Conservation (phyloP, 1,284 basidiomycete genomes). For the Ceratobasidium sp. region DNA sequence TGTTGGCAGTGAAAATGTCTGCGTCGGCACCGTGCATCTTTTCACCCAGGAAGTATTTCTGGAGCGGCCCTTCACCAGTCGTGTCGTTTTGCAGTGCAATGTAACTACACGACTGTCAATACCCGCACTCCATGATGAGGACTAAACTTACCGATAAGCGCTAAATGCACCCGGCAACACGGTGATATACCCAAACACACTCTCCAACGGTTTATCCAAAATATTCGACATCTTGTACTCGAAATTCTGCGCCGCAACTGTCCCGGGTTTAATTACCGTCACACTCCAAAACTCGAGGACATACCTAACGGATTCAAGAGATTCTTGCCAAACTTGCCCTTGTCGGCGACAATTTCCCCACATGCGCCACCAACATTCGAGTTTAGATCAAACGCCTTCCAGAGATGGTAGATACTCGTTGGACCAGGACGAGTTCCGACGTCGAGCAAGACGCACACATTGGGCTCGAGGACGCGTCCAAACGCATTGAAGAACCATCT, state of each 20-base stretch:
- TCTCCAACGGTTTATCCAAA: conserved; percentile 82
- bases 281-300: conserved; percentile 47
- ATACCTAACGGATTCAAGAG: conserved; percentile 79
- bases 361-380: conserved; percentile 95
- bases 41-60: conserved; percentile 95
- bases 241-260: conserved; percentile 89
- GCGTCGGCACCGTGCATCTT: conserved; percentile 89
- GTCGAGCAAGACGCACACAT: conserved; percentile 93
- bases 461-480: conserved; percentile 73
- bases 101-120: conserved; percentile 54
- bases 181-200: conserved; percentile 85
- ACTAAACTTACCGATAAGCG: conserved; percentile 66
- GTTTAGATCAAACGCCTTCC: conserved; percentile 97
- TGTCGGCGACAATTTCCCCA: conserved; percentile 94
- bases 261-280: not conserved
- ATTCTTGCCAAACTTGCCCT: conserved; percentile 80
- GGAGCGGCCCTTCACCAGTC: conserved; percentile 83
- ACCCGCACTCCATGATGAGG: not conserved
- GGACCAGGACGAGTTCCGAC: conserved; percentile 93
- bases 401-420: conserved; percentile 90
- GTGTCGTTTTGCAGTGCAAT: conserved; percentile 89
- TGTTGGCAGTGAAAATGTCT: conserved; percentile 91
- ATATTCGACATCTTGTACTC: conserved; percentile 98
- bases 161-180: conserved; percentile 94
- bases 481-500: conserved; percentile 93